Evolutionary conservation across 129 eudicot species (phyloP).

Genomic region (Lactuca saligna): DNA sequence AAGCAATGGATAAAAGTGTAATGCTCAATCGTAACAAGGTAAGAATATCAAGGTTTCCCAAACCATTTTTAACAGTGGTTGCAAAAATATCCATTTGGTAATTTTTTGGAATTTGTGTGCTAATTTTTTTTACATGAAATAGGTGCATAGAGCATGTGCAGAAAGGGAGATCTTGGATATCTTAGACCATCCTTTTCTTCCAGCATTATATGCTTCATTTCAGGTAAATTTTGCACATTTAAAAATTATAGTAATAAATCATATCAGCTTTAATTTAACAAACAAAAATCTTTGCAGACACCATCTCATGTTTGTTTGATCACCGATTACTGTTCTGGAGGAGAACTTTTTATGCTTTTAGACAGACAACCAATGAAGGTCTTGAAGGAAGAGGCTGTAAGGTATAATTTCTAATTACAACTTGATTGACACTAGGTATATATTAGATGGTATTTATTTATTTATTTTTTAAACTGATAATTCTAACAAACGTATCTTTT

Average conservation of each 20-base stretch:
- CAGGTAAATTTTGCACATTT: constrained; percentile 50
- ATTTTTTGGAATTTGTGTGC: neutral
- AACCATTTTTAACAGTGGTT: constrained; percentile 1
- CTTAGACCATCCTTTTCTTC: constrained; percentile 98
- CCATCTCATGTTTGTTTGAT: constrained; percentile 87
- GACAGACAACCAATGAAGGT: constrained; percentile 89
- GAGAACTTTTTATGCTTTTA: constrained; percentile 89
- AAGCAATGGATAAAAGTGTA: constrained; percentile 96
- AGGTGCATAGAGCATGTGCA: constrained; percentile 99
- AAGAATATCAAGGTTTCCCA: neutral
- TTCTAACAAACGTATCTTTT: neutral
- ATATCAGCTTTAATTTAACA: neutral
- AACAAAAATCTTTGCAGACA: constrained; percentile 53
- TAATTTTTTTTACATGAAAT: neutral
- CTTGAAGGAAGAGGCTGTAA: constrained; percentile 91
- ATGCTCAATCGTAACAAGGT: constrained; percentile 99
- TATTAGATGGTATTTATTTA: neutral
- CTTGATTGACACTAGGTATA: neutral
- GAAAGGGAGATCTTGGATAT: constrained; percentile 94
- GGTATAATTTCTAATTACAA: constrained; percentile 37
- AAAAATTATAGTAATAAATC: neutral
- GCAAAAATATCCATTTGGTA: neutral
- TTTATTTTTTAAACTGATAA: neutral
- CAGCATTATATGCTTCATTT: constrained; percentile 97
- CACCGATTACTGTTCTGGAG: constrained; percentile 98